Evolutionary conservation across 2,329 filamentous ascomycete species (phyloP).

Genomic region (Aureobasidium sp.): DNA sequence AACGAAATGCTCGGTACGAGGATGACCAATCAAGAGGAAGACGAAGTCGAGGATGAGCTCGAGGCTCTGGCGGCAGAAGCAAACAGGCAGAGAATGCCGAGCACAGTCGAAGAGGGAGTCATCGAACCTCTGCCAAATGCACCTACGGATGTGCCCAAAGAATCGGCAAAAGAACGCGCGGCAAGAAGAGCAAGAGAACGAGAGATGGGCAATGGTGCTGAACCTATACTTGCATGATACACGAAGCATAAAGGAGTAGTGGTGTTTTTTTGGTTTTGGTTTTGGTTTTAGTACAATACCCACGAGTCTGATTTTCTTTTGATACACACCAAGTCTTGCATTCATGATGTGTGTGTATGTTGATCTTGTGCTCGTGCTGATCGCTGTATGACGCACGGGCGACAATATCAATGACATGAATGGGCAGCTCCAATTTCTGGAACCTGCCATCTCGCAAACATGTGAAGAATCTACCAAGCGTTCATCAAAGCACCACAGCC

Average conservation of each 20-base stretch:
- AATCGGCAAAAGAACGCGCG: constrained; percentile 21
- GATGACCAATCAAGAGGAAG: constrained; percentile 91
- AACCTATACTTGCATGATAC: constrained; percentile 12
- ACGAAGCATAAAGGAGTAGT: background rate
- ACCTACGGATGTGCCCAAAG: constrained; percentile 24
- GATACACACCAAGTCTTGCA: background rate
- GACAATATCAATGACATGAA: constrained; percentile 1
- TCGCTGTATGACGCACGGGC: background rate
- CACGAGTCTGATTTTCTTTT: background rate
- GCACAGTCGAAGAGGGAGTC: constrained; percentile 29
- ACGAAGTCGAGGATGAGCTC: constrained; percentile 94
- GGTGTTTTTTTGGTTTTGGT: background rate
- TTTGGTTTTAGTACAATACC: constrained; percentile 8
- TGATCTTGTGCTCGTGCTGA: background rate
- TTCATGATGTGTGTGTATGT: background rate
- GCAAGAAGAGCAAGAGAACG: constrained; percentile 22
- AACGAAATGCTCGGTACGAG: constrained; percentile 81
- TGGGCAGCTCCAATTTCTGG: background rate
- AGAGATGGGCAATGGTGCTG: background rate
- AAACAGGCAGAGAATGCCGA: constrained; percentile 23
- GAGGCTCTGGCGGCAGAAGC: constrained; percentile 67
- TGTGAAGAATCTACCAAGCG: background rate
- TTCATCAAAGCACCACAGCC: background rate
- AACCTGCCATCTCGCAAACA: background rate
- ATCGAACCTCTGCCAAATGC: constrained; percentile 24